Percentiles rank a stretch among this genome's conserved stretches.
Evolutionary conservation across 2,329 filamentous ascomycete genomes (phyloP).

Genomic region (Calycina herbarum): DNA sequence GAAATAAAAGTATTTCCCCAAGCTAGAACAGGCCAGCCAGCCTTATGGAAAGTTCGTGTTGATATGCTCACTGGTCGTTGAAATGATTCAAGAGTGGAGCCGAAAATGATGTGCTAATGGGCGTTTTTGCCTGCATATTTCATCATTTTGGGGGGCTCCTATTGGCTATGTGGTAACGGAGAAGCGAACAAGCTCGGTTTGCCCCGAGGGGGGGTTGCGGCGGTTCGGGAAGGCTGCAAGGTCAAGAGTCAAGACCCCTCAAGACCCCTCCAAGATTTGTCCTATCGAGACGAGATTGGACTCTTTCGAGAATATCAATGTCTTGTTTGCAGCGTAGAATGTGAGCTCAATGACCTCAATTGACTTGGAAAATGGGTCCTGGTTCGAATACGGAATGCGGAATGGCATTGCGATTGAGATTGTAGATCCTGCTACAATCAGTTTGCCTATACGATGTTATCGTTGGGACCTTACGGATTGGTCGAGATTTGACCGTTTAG

Average conservation of each 20-base stretch:
- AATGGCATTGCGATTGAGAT: not conserved
- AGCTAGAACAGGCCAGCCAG: not conserved
- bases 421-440: not conserved
- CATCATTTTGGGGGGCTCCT: constrained; percentile 6
- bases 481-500: not conserved
- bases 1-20: not conserved
- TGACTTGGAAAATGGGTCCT: not conserved
- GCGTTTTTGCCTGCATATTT: constrained; percentile 15
- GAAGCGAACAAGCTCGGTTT: not conserved
- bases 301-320: not conserved
- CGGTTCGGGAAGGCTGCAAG: not conserved
- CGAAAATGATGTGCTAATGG: constrained; percentile 13
- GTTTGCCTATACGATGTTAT: not conserved
- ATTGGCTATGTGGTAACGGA: constrained; percentile 8
- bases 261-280: not conserved
- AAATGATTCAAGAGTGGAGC: not conserved
- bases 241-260: not conserved
- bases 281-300: not conserved
- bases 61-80: not conserved
- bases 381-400: not conserved
- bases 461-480: not conserved
- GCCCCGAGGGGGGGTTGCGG: not conserved
- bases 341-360: not conserved
- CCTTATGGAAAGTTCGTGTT: not conserved
- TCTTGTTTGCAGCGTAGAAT: not conserved